A percentile compares a stretch with the other conserved stretches of the same genome.
phyloP scores from a whole-genome alignment of 2,329 filamentous ascomycete genomes.

The Pseudocercospora eumusae region DNA sequence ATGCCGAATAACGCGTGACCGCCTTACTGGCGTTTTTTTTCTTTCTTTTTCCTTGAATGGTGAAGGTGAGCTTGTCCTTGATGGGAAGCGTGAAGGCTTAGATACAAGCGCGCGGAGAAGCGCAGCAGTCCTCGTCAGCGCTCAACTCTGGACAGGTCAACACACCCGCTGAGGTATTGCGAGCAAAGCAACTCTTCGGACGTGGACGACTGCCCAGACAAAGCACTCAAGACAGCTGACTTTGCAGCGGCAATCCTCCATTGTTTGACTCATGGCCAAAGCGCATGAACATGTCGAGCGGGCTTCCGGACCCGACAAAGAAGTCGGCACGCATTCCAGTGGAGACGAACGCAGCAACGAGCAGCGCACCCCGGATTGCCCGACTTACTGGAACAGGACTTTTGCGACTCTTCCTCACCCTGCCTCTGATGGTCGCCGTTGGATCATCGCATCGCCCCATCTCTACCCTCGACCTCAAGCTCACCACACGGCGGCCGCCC shows the following conservation, averaged over 20 bases:
- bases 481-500: neutral
- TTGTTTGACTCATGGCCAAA: neutral
- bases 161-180: no score
- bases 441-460: neutral
- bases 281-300: slow-evolving; percentile 8
- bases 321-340: slow-evolving; percentile 10
- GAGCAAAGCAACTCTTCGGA: no score
- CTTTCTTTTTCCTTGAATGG: no score
- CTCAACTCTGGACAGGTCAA: no score
- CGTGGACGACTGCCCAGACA: no score
- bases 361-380: neutral
- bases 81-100: no score
- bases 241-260: slow-evolving; percentile 44
- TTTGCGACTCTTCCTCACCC: neutral
- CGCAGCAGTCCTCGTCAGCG: no score
- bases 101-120: no score
- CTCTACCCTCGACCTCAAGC: neutral
- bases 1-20: neutral
- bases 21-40: neutral
- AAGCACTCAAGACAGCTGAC: slow-evolving; percentile 68
- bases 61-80: no score
- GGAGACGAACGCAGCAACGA: neutral
- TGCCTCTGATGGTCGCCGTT: neutral
- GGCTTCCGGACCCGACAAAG: slow-evolving; percentile 8
- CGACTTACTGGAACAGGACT: neutral